phyloP scores from a whole-genome alignment of 129 eudicot genomes.

The Centaurea solstitialis region DNA sequence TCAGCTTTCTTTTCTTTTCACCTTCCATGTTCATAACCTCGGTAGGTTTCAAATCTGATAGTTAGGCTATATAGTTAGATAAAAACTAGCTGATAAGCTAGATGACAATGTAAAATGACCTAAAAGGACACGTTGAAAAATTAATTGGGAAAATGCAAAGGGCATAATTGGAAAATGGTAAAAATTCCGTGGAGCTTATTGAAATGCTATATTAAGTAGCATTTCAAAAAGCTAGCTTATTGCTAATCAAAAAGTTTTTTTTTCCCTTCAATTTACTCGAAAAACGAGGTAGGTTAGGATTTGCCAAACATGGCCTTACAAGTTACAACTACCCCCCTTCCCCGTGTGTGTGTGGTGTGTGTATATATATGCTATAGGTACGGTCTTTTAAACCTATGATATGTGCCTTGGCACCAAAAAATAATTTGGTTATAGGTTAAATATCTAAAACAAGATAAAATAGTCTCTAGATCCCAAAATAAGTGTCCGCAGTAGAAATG shows the following conservation, averaged over 20 bases:
- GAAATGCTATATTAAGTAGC: not conserved
- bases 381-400: no score
- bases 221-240: not conserved
- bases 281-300: not conserved
- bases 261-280: no score
- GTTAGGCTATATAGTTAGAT: not conserved
- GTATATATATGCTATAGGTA: no score
- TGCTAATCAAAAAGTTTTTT: not conserved
- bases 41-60: not conserved
- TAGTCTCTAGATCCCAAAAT: no score
- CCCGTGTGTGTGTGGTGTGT: no score
- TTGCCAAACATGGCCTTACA: no score
- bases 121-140: not conserved
- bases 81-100: not conserved
- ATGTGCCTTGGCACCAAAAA: no score
- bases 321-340: no score
- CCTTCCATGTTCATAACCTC: not conserved
- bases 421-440: no score
- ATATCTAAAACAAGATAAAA: no score
- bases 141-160: not conserved
- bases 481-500: no score
- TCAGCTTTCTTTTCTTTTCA: slow-evolving; percentile 10
- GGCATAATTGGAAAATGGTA: not conserved
- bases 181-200: not conserved
- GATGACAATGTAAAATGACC: not conserved